Evolutionary conservation across 2,329 filamentous ascomycete genomes (phyloP), one percentile per base, ranked within the genome.

Genomic region (Endothia cerciana): DNA sequence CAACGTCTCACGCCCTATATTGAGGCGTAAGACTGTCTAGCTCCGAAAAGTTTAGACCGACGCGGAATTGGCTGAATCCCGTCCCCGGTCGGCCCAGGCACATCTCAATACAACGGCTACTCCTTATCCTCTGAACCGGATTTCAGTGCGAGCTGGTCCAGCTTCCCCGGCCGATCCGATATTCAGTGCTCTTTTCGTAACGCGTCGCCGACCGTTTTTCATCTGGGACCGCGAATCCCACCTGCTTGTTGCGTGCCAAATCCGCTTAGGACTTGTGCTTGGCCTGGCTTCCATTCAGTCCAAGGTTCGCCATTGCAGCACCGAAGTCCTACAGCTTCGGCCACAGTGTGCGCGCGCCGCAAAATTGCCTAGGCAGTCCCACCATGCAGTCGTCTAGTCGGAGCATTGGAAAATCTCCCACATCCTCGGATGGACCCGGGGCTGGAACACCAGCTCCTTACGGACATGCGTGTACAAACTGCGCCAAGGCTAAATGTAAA

Each of bases 401-500:
- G 11, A 7, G 41, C 33, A 22, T 56, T 22, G 40, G 38, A 11
- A 61, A 49, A 40, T 22, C 55, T 6, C 55, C 58, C 15, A 15
- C 58, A 33, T 22, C 28, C 7, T 30, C 51, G 5, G 45, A 38
- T 25, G 11, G 25, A 6, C 19, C 22, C 13, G 36, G n/a, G 33
- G 60, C 59, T 8, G 68, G 71, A 38, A 68, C 69, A 10, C 69
- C 69, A 38, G 72, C 72, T 17, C 69, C 69, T 43, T 82, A 82
- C 67, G 80, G 80, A 38, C 74, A 79, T 36, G 81, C 81, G 2
- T 83, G 81, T 68, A 77, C 76, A 45, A 82, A 81, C 69, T 83
- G 81, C 71, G 79, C 80, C 60, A 77, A 74, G 53, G 79, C 81
- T 62, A 83, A 83, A 70, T 82, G 79, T 72, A 81, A 82, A 68